Evolutionary conservation across 169 alveolate species (phyloP), one percentile per base, ranked within the genome.

Genomic region (Eimeria necatrix): DNA sequence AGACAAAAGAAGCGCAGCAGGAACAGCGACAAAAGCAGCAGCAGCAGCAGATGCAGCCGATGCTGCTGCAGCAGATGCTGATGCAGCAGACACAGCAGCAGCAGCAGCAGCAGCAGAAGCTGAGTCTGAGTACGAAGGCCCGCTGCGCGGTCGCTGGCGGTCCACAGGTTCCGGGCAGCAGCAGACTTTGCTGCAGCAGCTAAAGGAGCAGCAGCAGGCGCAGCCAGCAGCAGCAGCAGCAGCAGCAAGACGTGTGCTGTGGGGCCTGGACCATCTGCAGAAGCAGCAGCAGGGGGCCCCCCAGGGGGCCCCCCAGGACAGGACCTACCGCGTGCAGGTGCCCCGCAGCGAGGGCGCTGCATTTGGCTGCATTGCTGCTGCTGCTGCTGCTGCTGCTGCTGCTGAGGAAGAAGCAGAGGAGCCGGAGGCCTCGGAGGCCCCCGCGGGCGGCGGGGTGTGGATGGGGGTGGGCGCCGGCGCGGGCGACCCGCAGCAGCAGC

Each of bases 141-240:
- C 41, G 12, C 26, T 78, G 41, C 88, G 88, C 18, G 88, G 88
- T 20, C 61, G 88, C 20, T 78, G 88, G 88, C 26, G 68, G 7
- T 3, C 4, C 48, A 46, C 9, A 2, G 18, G 48, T 5, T 22
- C 53, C 6, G 88, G 61, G 41, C 9, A 18, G 70, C 88, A 78
- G 88, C 88, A 51, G 71, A 78, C 68, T 3, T n/a, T 78, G 88
- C 68, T 78, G 61, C 88, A 78, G 68, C 88, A 51, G 52, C 85
- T 26, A 53, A 41, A 46, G 59, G 56, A 41, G 85, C 60, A 1
- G 52, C 85, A 74, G 85, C 78, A 68, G 78, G 48, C n/a, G n/a
- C n/a, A n/a, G n/a, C n/a, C n/a, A 68, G 78, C 4, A 68, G 78
- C 60, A 74, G 85, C 46, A 74, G 85, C 51, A 32, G 53, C 51